Evolutionary conservation across 352 stramenopile genomes (phyloP).

Genomic region (Thraustochytrium sp.): DNA sequence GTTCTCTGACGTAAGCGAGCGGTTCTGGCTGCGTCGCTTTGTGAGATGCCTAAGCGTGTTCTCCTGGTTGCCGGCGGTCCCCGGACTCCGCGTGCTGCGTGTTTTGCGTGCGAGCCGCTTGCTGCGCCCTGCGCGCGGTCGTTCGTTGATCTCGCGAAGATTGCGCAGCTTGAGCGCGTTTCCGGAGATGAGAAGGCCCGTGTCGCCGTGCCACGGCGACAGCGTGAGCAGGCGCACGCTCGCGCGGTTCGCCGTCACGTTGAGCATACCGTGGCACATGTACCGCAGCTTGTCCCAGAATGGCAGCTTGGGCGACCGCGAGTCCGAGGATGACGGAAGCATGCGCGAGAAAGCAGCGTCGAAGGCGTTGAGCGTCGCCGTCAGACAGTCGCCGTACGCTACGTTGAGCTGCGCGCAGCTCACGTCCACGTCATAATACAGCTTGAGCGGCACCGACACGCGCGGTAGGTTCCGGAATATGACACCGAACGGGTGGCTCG

Average conservation of each 20-base stretch:
- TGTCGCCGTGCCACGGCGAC: conserved; percentile 36
- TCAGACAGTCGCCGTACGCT: conserved; percentile 16
- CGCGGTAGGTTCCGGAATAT: not conserved
- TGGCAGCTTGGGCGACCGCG: conserved; percentile 7
- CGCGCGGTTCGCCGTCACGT: not conserved
- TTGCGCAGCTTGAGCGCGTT: conserved; percentile 22
- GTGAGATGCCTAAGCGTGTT: not conserved
- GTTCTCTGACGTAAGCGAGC: not conserved
- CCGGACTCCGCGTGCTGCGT: not conserved
- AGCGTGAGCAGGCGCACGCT: conserved; percentile 11
- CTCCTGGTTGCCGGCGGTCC: not conserved
- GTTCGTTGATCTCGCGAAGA: conserved; percentile 2
- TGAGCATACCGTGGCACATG: conserved; percentile 20
- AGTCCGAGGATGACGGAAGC: conserved; percentile 15
- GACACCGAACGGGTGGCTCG: not conserved
- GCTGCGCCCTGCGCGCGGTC: not conserved
- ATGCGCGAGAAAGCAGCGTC: not conserved
- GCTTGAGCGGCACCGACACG: not conserved
- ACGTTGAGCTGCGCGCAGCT: conserved; percentile 23
- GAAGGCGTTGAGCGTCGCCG: not conserved
- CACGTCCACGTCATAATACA: conserved; percentile 6
- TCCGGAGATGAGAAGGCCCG: not conserved
- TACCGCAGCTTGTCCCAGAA: conserved; percentile 38
- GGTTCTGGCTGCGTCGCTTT: not conserved
- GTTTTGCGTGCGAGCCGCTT: not conserved